Evolutionary conservation across 2,329 filamentous ascomycete species (phyloP), one percentile per base, ranked within the genome.

Genomic region (Penicillium sp.): DNA sequence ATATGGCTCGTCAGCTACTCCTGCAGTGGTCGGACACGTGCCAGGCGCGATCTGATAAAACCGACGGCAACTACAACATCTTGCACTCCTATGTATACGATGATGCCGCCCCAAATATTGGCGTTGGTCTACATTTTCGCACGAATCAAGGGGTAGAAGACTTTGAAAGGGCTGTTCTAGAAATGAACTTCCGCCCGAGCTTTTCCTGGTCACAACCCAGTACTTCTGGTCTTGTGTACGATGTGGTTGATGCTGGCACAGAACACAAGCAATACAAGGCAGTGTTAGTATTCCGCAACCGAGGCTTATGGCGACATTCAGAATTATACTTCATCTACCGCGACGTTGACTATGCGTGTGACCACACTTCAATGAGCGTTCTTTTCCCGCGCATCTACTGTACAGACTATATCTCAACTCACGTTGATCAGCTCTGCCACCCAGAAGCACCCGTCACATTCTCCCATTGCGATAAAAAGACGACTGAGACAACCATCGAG

Each of bases 191-290:
- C 7, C 53, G 49, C 13, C 57, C 67, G 4, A 57, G 53, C 8
- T 70, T 67, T 47, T 57, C 60, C 16, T 70, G 65, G 65, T 58
- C 56, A 7, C 53, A 67, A 23, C 36, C 59, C 10, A 59, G 53
- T 41, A 62, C 60, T 48, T 61, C 67, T 2, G 66, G 64, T 16
- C 42, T 57, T 14, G 59, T 70, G 13, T 70, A 70, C 43, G 62
- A 68, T 29, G 61, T 68, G 5, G 60, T 62, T 23, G 67, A 70
- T 38, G 51, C 61, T 4, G 63, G 63, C 0, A 55, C 54, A 9
- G 61, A 67, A 13, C 66, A 64, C 23, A 71, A 67, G 35, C 63
- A 65, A 11, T 71, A 70, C 59, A 71, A 70, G 48, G 65, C 66
- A 0, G 47, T 69, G 11, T 39, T 63, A 4, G 14, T 67, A 7